A percentile compares a stretch with the other conserved stretches of the same genome.
Conservation (phyloP, 2,329 filamentous ascomycete species). For the Alternaria solani region DNA sequence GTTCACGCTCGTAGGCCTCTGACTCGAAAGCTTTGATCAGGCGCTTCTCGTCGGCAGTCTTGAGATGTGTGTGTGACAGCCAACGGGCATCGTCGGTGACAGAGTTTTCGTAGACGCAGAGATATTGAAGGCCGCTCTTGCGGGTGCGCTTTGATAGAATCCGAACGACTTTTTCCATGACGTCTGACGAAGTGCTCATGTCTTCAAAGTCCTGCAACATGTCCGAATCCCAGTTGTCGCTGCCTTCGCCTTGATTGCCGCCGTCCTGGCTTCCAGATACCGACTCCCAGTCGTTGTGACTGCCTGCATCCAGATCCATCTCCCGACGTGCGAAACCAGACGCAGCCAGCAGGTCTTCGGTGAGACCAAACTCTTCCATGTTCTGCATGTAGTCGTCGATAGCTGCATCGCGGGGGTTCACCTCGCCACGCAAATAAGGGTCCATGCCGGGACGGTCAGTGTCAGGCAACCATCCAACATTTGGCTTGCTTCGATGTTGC, state of each 20-base stretch:
- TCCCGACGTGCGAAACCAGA: slow-evolving; percentile 43
- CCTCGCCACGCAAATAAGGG: slow-evolving; percentile 28
- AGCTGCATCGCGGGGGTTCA: slow-evolving; percentile 46
- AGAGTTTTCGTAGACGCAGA: slow-evolving; percentile 59
- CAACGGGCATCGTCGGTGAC: slow-evolving; percentile 59
- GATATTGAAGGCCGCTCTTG: slow-evolving; percentile 58
- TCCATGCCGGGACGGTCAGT: slow-evolving; percentile 32
- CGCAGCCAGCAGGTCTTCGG: slow-evolving; percentile 36
- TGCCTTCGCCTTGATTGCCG: slow-evolving; percentile 18
- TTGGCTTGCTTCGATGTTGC: slow-evolving; percentile 47
- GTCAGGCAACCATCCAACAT: slow-evolving; percentile 46
- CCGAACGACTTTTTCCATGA: slow-evolving; percentile 51
- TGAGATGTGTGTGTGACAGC: slow-evolving; percentile 50
- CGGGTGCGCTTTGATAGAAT: slow-evolving; percentile 58
- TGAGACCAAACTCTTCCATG: slow-evolving; percentile 59
- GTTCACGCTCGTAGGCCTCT: slow-evolving; percentile 24
- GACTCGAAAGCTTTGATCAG: slow-evolving; percentile 42
- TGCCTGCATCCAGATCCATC: slow-evolving; percentile 44
- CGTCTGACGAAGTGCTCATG: slow-evolving; percentile 60
- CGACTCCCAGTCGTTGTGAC: slow-evolving; percentile 45
- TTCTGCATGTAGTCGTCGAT: slow-evolving; percentile 77
- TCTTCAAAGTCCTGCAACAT: slow-evolving; percentile 59
- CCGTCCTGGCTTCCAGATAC: slow-evolving; percentile 22
- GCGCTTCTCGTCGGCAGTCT: slow-evolving; percentile 29
- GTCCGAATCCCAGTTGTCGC: slow-evolving; percentile 54